phyloP scores from a whole-genome alignment of 2,329 filamentous ascomycete species.

The Pseudopithomyces maydicus region DNA sequence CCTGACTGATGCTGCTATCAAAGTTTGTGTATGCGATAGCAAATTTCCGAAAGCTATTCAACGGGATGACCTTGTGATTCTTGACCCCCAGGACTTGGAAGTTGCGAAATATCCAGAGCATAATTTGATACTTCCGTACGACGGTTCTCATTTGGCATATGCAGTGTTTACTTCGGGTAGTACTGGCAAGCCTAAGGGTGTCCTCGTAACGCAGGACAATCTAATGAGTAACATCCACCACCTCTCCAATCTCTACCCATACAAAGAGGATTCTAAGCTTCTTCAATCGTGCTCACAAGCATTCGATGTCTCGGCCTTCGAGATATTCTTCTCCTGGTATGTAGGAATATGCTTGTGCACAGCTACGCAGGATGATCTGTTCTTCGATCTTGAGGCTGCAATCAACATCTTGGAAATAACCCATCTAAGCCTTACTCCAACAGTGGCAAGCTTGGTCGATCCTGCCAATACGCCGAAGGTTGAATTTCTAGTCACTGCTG shows the following conservation, averaged over 20 bases:
- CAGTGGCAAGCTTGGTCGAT: slow-evolving; percentile 76
- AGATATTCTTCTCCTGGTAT: slow-evolving; percentile 85
- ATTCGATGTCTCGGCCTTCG: slow-evolving; percentile 87
- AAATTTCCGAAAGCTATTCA: slow-evolving; percentile 13
- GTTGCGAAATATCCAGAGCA: slow-evolving; percentile 35
- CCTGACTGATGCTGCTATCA: slow-evolving; percentile 63
- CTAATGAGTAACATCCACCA: slow-evolving; percentile 75
- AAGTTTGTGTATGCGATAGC: slow-evolving; percentile 51
- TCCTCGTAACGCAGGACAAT: slow-evolving; percentile 76
- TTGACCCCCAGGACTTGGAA: slow-evolving; percentile 40
- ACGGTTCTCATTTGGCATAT: slow-evolving; percentile 67
- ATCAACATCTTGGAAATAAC: slow-evolving; percentile 71
- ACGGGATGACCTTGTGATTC: slow-evolving; percentile 11
- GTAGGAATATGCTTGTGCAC: slow-evolving; percentile 79
- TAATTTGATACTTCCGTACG: slow-evolving; percentile 46
- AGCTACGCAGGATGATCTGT: slow-evolving; percentile 73
- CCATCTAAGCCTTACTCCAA: slow-evolving; percentile 84
- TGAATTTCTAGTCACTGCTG: slow-evolving; percentile 77
- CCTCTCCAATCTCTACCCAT: slow-evolving; percentile 70
- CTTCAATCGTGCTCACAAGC: slow-evolving; percentile 84
- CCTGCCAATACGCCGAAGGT: slow-evolving; percentile 72
- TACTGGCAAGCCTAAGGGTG: slow-evolving; percentile 79
- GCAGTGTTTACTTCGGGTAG: slow-evolving; percentile 84
- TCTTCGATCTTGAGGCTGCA: slow-evolving; percentile 70
- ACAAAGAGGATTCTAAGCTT: slow-evolving; percentile 60